Evolutionary conservation across 257 asterid species (phyloP).

Genomic region (Fraxinus quadrangulata): DNA sequence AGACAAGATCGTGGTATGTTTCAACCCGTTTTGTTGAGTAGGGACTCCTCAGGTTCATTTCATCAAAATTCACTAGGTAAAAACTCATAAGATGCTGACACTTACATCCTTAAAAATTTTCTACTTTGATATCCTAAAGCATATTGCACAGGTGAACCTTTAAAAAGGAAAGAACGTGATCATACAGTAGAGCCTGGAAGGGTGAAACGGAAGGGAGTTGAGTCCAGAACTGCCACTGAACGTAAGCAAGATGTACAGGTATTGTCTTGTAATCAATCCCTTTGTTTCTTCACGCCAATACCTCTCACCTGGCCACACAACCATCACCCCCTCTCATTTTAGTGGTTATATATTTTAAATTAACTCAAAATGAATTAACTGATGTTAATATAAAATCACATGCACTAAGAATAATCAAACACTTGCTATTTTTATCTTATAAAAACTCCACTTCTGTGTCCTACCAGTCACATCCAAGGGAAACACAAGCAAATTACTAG

Average conservation of each 20-base stretch:
- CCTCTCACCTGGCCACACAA: not conserved
- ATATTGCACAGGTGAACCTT: slow-evolving; percentile 37
- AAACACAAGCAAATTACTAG: not conserved
- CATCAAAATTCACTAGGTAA: slow-evolving; percentile 37
- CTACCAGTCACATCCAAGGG: too few species aligned
- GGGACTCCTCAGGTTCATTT: slow-evolving; percentile 33
- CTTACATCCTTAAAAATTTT: not conserved
- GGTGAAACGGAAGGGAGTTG: slow-evolving; percentile 41
- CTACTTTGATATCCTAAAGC: slow-evolving; percentile 12
- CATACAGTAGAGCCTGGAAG: slow-evolving; percentile 45
- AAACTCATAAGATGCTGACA: slow-evolving; percentile 4
- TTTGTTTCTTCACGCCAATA: not conserved
- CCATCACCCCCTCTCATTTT: not conserved
- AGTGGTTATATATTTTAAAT: not conserved
- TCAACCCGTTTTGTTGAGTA: slow-evolving; percentile 51
- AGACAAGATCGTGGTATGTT: slow-evolving; percentile 34
- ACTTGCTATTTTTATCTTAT: not conserved
- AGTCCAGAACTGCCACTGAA: slow-evolving; percentile 28
- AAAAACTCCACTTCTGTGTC: not conserved
- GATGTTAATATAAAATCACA: not conserved
- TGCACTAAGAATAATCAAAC: not conserved
- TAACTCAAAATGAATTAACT: not conserved
- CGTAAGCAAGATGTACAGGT: slow-evolving; percentile 40
- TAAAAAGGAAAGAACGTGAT: slow-evolving; percentile 55
- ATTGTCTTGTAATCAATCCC: not conserved